These are phyloP conservation scores for Funneliformis caledonium DNA, from an alignment of 371 early-diverging fungal genomes.

Conservation along the genomic window DNA sequence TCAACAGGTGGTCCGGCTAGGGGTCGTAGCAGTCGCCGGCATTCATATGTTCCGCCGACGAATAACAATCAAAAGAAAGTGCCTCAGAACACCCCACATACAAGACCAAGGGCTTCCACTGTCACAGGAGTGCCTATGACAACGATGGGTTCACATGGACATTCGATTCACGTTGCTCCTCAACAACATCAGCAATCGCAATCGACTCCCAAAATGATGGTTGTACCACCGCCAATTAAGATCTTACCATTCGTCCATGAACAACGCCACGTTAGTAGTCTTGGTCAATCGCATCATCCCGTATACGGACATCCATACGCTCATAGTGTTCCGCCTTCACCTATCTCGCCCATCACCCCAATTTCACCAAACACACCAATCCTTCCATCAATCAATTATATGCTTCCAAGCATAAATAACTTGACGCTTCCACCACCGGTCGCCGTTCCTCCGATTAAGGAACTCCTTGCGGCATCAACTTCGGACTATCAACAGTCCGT, in stretches of 20 bases:
- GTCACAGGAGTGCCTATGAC: conserved; percentile 12
- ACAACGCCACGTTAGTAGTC: neutral
- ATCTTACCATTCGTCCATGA: conserved; percentile 6
- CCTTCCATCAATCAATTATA: conserved; percentile 34
- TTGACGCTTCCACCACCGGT: conserved; percentile 25
- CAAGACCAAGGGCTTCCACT: conserved; percentile 36
- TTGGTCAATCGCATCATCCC: conserved; percentile 27
- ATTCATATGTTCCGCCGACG: conserved; percentile 35
- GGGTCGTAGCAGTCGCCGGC: conserved; percentile 35
- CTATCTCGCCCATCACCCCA: conserved; percentile 17
- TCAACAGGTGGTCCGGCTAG: conserved; percentile 28
- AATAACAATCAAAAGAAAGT: neutral
- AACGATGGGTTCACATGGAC: neutral
- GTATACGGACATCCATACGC: conserved; percentile 15
- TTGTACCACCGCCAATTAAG: neutral
- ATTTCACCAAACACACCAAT: conserved; percentile 26
- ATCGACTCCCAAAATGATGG: neutral
- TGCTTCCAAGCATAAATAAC: neutral
- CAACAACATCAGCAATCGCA: conserved; percentile 31
- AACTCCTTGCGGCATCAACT: neutral
- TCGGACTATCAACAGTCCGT: neutral
- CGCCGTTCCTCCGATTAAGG: conserved; percentile 2
- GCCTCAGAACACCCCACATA: conserved; percentile 2
- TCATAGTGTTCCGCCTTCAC: conserved; percentile 27
- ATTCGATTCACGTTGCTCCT: neutral